phyloP scores from a whole-genome alignment of 495 filamentous ascomycete species.

The Glutinoglossum americanum region DNA sequence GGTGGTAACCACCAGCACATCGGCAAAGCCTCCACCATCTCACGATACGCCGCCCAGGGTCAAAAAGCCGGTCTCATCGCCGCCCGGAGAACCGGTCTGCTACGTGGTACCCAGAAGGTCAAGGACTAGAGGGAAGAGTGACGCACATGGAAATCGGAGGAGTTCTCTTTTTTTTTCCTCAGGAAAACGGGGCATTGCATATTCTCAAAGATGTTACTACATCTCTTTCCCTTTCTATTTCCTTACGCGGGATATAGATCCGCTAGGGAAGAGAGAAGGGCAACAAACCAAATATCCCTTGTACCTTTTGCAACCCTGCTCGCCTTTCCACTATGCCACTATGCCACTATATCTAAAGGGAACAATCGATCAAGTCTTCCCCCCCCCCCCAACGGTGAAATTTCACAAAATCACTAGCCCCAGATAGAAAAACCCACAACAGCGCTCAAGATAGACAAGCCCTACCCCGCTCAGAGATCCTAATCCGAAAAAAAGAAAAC shows the following conservation, averaged over 20 bases:
- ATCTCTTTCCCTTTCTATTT: not conserved
- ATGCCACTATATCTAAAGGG: too few species aligned
- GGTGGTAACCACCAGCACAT: slow-evolving; percentile 99
- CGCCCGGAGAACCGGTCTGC: slow-evolving; percentile 92
- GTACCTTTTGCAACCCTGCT: too few species aligned
- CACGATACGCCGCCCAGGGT: slow-evolving; percentile 87
- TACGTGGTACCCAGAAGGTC: slow-evolving; percentile 98
- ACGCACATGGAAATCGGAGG: not conserved
- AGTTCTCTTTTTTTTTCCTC: not conserved
- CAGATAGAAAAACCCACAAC: too few species aligned
- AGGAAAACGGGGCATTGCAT: not conserved
- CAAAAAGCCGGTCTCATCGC: slow-evolving; percentile 99
- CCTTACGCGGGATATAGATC: not conserved
- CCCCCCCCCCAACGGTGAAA: too few species aligned
- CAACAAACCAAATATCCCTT: too few species aligned
- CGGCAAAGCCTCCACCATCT: slow-evolving; percentile 99
- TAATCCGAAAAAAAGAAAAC: too few species aligned
- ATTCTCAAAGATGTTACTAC: not conserved
- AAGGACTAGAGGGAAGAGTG: slow-evolving; percentile 50
- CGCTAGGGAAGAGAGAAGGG: not conserved
- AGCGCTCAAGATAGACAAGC: too few species aligned
- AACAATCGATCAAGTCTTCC: too few species aligned
- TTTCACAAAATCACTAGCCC: too few species aligned
- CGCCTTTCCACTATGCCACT: too few species aligned
- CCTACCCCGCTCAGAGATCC: too few species aligned